phyloP scores from a whole-genome alignment of 2,329 filamentous ascomycete genomes.

The Ophiostoma tasmaniense region DNA sequence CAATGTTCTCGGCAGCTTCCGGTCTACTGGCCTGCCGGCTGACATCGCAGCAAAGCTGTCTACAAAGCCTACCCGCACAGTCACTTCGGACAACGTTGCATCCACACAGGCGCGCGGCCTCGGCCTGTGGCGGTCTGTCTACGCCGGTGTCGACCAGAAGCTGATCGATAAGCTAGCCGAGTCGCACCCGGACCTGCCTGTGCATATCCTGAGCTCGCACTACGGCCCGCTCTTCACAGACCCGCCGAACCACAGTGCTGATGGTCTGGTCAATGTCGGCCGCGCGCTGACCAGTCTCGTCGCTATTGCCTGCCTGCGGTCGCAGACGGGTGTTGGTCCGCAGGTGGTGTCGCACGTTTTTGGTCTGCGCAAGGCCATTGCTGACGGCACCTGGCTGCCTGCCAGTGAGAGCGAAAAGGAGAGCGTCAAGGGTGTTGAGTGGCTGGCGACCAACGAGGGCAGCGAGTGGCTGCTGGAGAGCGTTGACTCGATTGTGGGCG shows the following conservation, averaged over 20 bases:
- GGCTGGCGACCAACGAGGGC: slow-evolving; percentile 58
- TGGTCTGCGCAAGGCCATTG: slow-evolving; percentile 66
- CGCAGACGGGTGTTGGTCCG: slow-evolving; percentile 74
- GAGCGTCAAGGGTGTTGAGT: slow-evolving; percentile 43
- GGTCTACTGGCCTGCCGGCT: slow-evolving; percentile 45
- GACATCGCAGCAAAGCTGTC: slow-evolving; percentile 46
- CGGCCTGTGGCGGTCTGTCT: slow-evolving; percentile 66
- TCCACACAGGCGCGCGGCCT: slow-evolving; percentile 50
- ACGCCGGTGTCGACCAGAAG: slow-evolving; percentile 65
- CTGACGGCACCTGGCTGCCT: slow-evolving; percentile 51
- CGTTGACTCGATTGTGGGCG: slow-evolving; percentile 51
- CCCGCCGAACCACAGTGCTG: slow-evolving; percentile 39
- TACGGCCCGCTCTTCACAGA: slow-evolving; percentile 69
- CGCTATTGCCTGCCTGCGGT: slow-evolving; percentile 63
- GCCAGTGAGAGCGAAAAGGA: slow-evolving; percentile 31
- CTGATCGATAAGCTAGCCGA: slow-evolving; percentile 60
- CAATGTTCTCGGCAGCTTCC: slow-evolving; percentile 57
- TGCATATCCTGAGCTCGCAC: slow-evolving; percentile 67
- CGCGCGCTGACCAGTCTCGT: slow-evolving; percentile 64
- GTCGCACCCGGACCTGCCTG: slow-evolving; percentile 74
- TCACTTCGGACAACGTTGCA: slow-evolving; percentile 45
- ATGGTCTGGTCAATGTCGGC: slow-evolving; percentile 49
- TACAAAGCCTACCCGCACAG: slow-evolving; percentile 46
- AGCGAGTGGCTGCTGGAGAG: slow-evolving; percentile 54
- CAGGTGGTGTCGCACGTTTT: slow-evolving; percentile 78